Evolutionary conservation across 371 early-diverging fungal species (phyloP), one percentile per base, ranked within the genome.

Genomic region (Zancudomyces culisetae): DNA sequence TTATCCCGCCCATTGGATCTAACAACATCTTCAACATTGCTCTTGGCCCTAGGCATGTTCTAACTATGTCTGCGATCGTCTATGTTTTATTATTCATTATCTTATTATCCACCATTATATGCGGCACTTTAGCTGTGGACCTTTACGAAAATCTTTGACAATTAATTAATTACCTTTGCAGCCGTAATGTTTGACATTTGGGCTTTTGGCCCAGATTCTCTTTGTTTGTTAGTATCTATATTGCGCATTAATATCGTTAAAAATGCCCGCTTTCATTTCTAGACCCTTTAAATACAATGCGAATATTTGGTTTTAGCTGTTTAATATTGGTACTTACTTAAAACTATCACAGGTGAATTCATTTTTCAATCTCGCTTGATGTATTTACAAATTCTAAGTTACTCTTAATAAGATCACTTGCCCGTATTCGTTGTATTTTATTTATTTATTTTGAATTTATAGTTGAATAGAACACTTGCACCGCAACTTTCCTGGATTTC

Each of bases 1-100:
- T 91, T 56, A 99, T 90, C 42, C 98, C 94, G 60, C 99, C 99
- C 92, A 99, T 99, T 45, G 98, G 95, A 68, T 99, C 99, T 57
- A 99, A 72, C 55, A 99, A 74, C 98, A 99, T 98, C 74, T 99
- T 99, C 54, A 98, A 81, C 99, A 99, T 99, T 24, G 99, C 88
- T 48, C 90, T 81, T 23, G 99, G 99, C 35, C 99, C 99, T 42
- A 99, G 80, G 71, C 98, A 98, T 35, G 98, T 98, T 61, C 93
- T 91, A 62, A 99, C 92, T 60, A 99, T 87, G 69, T 95, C 96
- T 27, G 96, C 83, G 30, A 98, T 89, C 24, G 94, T 91, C 87
- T 89, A 49, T 46, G 19, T 12, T 13, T 40, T 13, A 40, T 40
- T 13, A n/a, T n/a, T n/a, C n/a, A n/a, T 35, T 35, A 35, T 35